Percentiles rank a stretch among this genome's conserved stretches.
Evolutionary conservation across 805 yeast genomes (phyloP).

Genomic region (Candida loeiensis): DNA sequence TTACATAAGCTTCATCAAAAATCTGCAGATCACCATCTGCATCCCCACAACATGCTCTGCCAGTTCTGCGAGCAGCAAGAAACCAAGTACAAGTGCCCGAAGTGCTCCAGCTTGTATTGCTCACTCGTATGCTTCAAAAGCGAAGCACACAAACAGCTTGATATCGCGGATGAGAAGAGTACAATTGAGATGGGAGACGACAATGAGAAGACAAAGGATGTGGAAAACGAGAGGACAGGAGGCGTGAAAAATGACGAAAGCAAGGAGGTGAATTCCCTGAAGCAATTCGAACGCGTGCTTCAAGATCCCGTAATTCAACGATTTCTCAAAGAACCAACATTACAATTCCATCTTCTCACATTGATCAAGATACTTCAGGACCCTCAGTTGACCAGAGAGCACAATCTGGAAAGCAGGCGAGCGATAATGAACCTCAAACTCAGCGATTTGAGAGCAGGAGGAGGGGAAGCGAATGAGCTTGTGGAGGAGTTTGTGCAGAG

Average conservation of each 20-base stretch:
- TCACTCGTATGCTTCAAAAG: conserved; percentile 59
- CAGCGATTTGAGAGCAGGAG: conserved; percentile 57
- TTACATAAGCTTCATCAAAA: neutral
- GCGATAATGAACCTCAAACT: conserved; percentile 62
- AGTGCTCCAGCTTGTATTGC: conserved; percentile 48
- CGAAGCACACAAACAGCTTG: conserved; percentile 29
- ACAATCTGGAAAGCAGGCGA: conserved; percentile 48
- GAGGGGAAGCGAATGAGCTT: conserved; percentile 60
- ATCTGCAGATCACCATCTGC: neutral
- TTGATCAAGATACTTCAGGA: conserved; percentile 49
- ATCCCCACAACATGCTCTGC: conserved; percentile 1
- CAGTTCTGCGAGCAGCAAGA: conserved; percentile 18
- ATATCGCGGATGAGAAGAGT: too few species aligned
- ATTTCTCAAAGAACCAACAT: conserved; percentile 48
- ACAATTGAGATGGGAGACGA: neutral
- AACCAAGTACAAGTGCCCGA: conserved; percentile 58
- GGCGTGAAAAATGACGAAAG: neutral
- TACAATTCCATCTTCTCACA: conserved; percentile 53
- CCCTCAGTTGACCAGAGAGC: conserved; percentile 45
- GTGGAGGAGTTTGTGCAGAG: conserved; percentile 65
- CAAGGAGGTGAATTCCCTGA: neutral
- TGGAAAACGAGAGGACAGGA: too few species aligned
- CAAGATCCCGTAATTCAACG: conserved; percentile 42
- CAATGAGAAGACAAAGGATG: conserved; percentile 1
- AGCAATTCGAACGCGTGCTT: conserved; percentile 24